phyloP scores from a whole-genome alignment of 352 stramenopile species.

The Globisporangium radiosum region DNA sequence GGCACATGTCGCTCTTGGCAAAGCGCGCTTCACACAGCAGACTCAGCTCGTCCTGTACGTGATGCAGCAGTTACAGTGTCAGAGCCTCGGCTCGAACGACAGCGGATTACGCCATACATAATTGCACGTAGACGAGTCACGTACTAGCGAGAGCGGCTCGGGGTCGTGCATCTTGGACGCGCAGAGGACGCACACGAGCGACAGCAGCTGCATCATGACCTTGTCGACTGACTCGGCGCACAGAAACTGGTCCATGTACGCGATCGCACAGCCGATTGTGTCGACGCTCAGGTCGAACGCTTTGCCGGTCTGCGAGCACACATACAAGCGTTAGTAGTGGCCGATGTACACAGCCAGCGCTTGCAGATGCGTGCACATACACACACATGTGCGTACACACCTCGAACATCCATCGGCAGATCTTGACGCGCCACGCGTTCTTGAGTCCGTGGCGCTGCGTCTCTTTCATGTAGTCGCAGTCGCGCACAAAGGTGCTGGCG shows the following conservation, averaged over 20 bases:
- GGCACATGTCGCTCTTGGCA: slow-evolving; percentile 46
- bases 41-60: slow-evolving; percentile 44
- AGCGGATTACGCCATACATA: too few species aligned
- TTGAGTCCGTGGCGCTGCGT: slow-evolving; percentile 64
- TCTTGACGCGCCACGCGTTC: slow-evolving; percentile 51
- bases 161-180: slow-evolving; percentile 72
- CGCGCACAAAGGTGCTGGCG: slow-evolving; percentile 15
- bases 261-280: slow-evolving; percentile 46
- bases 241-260: slow-evolving; percentile 73
- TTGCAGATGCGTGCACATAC: not conserved
- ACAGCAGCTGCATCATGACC: slow-evolving; percentile 58
- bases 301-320: slow-evolving; percentile 33
- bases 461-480: slow-evolving; percentile 33
- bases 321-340: not conserved
- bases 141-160: slow-evolving; percentile 47
- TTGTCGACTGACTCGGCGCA: slow-evolving; percentile 65
- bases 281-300: slow-evolving; percentile 69
- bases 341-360: not conserved
- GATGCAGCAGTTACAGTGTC: not conserved
- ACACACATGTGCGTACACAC: slow-evolving; percentile 2
- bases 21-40: slow-evolving; percentile 76
- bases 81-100: not conserved
- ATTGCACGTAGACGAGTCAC: not conserved
- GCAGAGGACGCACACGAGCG: slow-evolving; percentile 68
- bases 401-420: slow-evolving; percentile 78